Base-by-base conservation (phyloP, 345 rosid genomes). In the Melastoma malabathricum region DNA sequence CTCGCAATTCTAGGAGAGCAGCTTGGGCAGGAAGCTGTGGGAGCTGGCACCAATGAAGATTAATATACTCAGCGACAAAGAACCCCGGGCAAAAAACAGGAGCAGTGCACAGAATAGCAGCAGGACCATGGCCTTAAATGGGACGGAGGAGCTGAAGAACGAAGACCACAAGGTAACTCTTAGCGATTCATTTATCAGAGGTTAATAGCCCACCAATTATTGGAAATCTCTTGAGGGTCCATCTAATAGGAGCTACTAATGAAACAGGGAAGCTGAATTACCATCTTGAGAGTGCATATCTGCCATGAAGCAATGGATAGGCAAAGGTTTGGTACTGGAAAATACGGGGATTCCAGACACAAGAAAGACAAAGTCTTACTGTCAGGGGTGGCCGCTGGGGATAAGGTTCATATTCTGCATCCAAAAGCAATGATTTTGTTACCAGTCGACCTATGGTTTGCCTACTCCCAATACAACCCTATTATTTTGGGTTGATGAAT, bases 1-100 rank as follows among this genome's bases (percentile, higher is more conserved):
- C 75, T 84, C 56, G 76, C 81, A 63, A 83, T 70, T 68, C 59
- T 81, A 65, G 97, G 75, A 59, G 75, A 70, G 64, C 84, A 85
- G 66, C 88, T 92, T 65, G 72, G 73, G 49, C 63, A 63, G 52
- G 74, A 70, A 65, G 64, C 63, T 44, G 55, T 56, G 62, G 67
- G 56, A 64, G 71, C 50, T 55, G 77, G 63, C 67, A 78, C 66
- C 50, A 72, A 67, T 68, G 92, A 71, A 67, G 82, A 79, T 62
- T 73, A 75, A 84, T 57, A 64, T 72, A 44, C 65, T 72, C 44
- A 87, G 86, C 68, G 83, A 79, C 60, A 82, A 68, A 55, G 96
- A 87, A 67, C 66, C 65, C 29, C 65, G 57, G 52, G 67, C 58
- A 69, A 54, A 64, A 38, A 67, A 51, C 68, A 54, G 55, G 31